A percentile compares a stretch with the other conserved stretches of the same genome.
phyloP scores from a whole-genome alignment of 768 basidiomycete genomes.

The Leccinum incarnatum region DNA sequence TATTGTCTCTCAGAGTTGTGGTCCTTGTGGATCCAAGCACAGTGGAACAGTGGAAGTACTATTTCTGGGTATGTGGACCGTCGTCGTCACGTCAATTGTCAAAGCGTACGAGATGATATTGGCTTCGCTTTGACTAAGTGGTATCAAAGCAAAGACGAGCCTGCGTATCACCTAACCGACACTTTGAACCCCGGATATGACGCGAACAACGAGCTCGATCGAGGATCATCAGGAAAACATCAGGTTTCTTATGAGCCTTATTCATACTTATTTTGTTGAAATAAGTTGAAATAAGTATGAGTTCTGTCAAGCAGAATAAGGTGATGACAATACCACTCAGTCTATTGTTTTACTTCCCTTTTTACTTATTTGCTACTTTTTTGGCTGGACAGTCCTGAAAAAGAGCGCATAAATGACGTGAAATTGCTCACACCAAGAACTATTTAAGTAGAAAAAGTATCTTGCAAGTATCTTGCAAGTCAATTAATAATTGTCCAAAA shows the following conservation, averaged over 20 bases:
- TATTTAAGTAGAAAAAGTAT: too few relatives aligned
- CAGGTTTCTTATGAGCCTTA: not conserved
- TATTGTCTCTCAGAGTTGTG: not conserved
- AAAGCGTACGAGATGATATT: not conserved
- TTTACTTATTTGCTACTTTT: too few relatives aligned
- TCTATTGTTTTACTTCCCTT: too few relatives aligned
- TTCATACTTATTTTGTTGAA: not conserved
- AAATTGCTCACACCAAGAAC: too few relatives aligned
- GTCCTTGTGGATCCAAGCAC: not conserved
- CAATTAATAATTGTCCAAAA: too few relatives aligned
- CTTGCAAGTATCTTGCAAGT: too few relatives aligned
- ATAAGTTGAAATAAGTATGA: not conserved
- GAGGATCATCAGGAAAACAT: not conserved
- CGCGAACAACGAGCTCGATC: not conserved
- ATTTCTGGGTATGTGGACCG: not conserved
- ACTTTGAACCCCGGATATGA: not conserved
- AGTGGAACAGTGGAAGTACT: not conserved
- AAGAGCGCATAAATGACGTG: too few relatives aligned
- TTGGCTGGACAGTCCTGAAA: too few relatives aligned
- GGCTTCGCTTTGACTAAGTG: not conserved
- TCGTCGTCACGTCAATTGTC: not conserved
- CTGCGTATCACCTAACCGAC: not conserved
- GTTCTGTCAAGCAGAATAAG: not conserved
- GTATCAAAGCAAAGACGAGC: not conserved
- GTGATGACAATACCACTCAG: not conserved